A percentile compares a stretch with the other conserved stretches of the same genome.
These are phyloP conservation scores for Epichloe gansuensis DNA, from an alignment of 2,329 filamentous ascomycete genomes.

Conservation along the genomic window DNA sequence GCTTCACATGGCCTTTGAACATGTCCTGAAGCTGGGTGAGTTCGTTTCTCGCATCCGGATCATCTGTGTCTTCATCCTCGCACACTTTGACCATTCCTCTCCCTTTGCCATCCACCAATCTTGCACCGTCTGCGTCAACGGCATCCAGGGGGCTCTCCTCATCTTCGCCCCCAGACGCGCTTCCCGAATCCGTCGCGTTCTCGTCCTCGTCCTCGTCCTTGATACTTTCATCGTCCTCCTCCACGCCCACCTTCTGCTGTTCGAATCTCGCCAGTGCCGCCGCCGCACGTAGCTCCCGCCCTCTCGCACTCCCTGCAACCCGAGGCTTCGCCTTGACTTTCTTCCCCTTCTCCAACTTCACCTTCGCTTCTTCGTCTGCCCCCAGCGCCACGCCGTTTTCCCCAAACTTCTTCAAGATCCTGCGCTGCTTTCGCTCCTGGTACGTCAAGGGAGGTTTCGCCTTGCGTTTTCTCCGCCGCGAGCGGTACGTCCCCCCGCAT, in stretches of 20 bases:
- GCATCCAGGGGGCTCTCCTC: constrained; percentile 21
- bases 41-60: constrained; percentile 32
- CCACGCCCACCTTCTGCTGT: constrained; percentile 31
- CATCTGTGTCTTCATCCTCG: constrained; percentile 49
- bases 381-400: constrained; percentile 55
- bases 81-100: constrained; percentile 61
- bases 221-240: background rate
- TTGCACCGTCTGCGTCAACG: constrained; percentile 51
- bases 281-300: constrained; percentile 62
- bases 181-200: constrained; percentile 27
- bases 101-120: constrained; percentile 53
- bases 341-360: constrained; percentile 54
- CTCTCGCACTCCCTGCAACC: constrained; percentile 61
- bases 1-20: constrained; percentile 12
- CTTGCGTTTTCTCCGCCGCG: constrained; percentile 43
- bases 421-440: constrained; percentile 58
- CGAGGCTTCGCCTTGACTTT: constrained; percentile 51
- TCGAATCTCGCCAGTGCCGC: constrained; percentile 66
- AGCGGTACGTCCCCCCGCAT: constrained; percentile 69
- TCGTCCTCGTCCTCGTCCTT: constrained; percentile 24
- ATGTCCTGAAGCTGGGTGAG: constrained; percentile 50
- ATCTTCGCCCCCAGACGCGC: constrained; percentile 37
- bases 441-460: constrained; percentile 44
- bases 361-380: constrained; percentile 52
- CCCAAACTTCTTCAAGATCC: constrained; percentile 67